A percentile compares a stretch with the other conserved stretches of the same genome.
These are phyloP conservation scores for Haplosporangium gracile DNA, from an alignment of 192 early-diverging fungal species.

Conservation along the genomic window DNA sequence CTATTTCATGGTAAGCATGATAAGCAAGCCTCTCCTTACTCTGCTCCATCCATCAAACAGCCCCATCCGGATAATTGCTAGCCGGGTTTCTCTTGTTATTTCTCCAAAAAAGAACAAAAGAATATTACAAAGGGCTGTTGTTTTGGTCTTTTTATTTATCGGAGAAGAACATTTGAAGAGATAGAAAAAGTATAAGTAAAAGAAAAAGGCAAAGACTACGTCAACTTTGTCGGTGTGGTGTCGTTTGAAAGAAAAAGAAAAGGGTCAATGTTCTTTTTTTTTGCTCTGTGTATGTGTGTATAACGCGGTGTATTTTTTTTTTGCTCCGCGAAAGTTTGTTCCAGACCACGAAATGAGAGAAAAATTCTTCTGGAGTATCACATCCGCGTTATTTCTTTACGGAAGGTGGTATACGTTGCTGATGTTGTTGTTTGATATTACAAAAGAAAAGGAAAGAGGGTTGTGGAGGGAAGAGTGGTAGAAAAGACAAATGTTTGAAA, in stretches of 20 bases:
- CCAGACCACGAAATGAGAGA: background rate
- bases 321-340: background rate
- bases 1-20: background rate
- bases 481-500: background rate
- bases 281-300: background rate
- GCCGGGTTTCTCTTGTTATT: background rate
- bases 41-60: background rate
- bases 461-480: background rate
- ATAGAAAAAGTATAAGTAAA: background rate
- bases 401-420: conserved; percentile 3
- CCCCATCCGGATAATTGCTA: background rate
- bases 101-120: background rate
- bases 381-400: background rate
- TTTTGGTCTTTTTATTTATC: conserved; percentile 4
- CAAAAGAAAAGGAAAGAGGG: background rate
- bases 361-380: background rate
- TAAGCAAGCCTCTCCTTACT: background rate
- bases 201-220: background rate
- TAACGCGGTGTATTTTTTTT: background rate
- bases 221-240: background rate
- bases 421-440: background rate
- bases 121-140: background rate
- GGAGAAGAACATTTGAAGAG: background rate
- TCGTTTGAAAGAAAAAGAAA: background rate
- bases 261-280: background rate